These are phyloP conservation scores for Tilletia horrida DNA, from an alignment of 1,284 basidiomycete genomes.

Conservation along the genomic window DNA sequence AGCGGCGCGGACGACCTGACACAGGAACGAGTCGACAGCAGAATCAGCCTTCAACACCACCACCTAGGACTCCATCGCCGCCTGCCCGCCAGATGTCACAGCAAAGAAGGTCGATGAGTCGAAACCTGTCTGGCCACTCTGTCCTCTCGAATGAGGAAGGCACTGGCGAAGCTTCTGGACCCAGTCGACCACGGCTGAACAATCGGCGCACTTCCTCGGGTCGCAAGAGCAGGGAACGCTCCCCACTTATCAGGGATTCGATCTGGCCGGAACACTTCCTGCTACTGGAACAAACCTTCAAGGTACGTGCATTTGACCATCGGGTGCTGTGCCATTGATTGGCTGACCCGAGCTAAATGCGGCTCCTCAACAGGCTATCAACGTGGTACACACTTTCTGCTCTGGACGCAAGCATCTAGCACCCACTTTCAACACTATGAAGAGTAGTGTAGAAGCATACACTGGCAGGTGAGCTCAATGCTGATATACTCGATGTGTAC, in stretches of 20 bases:
- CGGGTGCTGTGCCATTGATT: neutral
- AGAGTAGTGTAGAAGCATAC: conserved; percentile 72
- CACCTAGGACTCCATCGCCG: neutral
- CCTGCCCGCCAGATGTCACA: neutral
- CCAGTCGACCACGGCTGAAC: neutral
- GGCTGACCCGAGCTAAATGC: neutral
- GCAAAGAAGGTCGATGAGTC: neutral
- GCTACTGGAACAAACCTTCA: conserved; percentile 56
- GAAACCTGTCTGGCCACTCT: neutral
- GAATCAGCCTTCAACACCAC: neutral
- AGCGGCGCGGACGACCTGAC: too few relatives aligned
- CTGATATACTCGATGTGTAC: neutral
- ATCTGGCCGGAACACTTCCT: conserved; percentile 56
- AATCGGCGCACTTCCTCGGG: neutral
- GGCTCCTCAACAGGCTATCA: conserved; percentile 67
- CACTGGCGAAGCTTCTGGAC: neutral
- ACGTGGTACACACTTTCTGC: conserved; percentile 83
- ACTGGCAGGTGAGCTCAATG: conserved; percentile 62
- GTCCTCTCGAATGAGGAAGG: neutral
- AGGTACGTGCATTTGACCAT: conserved; percentile 31
- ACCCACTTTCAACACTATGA: conserved; percentile 72
- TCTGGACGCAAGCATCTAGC: conserved; percentile 78
- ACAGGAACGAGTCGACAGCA: neutral
- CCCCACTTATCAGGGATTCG: conserved; percentile 25
- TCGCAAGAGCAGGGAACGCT: neutral